A percentile compares a stretch with the other conserved stretches of the same genome.
Conservation (phyloP, 2,329 filamentous ascomycete genomes). For the Hymenoscyphus fraxineus region DNA sequence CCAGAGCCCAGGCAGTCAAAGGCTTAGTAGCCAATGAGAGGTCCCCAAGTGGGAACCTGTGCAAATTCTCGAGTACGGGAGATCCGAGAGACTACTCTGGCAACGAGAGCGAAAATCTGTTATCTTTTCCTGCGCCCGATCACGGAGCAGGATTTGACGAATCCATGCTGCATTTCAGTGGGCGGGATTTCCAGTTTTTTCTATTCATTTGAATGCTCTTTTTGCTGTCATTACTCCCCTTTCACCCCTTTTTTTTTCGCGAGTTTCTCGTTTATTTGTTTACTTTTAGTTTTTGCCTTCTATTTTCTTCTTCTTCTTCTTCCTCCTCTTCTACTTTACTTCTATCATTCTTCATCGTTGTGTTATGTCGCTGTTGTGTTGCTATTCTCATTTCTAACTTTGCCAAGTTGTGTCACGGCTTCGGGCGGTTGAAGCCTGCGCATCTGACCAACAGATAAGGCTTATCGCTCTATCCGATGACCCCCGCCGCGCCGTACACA, state of each 20-base stretch:
- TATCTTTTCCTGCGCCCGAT: neutral
- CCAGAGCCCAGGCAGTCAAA: conserved; percentile 14
- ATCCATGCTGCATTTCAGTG: neutral
- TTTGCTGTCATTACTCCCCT: neutral
- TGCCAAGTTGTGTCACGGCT: conserved; percentile 8
- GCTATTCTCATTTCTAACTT: neutral
- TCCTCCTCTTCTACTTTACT: conserved; percentile 1
- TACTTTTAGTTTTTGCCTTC: neutral
- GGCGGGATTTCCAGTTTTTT: neutral
- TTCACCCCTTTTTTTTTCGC: neutral
- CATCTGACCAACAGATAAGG: conserved; percentile 15
- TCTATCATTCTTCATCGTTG: neutral
- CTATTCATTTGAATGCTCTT: neutral
- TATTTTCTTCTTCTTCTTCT: neutral
- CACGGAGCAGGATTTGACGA: neutral
- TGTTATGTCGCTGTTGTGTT: neutral
- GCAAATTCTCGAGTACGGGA: conserved; percentile 8
- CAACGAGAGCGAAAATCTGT: conserved; percentile 22
- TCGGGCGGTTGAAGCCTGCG: conserved; percentile 4
- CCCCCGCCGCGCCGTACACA: conserved; percentile 9
- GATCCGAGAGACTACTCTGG: conserved; percentile 31
- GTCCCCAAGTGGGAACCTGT: conserved; percentile 17
- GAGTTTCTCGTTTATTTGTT: conserved; percentile 3
- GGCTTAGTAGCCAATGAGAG: conserved; percentile 18
- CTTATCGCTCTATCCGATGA: conserved; percentile 14